A percentile compares a stretch with the other conserved stretches of the same genome.
Conservation (phyloP, 2,329 filamentous ascomycete species). For the Chaetomium olivaceum region DNA sequence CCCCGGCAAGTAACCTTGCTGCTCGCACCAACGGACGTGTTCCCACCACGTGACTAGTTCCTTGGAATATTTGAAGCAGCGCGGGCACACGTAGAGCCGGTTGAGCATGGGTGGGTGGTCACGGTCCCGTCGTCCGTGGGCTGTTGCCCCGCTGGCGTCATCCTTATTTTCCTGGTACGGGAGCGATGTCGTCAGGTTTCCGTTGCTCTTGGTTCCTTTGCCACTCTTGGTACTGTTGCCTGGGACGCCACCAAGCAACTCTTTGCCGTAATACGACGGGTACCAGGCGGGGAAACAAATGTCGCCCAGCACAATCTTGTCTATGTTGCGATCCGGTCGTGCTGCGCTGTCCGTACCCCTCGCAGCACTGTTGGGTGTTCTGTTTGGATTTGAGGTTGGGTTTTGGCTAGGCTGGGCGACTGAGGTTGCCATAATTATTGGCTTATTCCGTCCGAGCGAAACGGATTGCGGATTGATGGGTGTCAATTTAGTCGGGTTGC, state of each 20-base stretch:
- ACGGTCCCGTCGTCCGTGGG: conserved; percentile 33
- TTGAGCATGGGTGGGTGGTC: conserved; percentile 53
- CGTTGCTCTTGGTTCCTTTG: conserved; percentile 21
- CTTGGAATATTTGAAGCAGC: conserved; percentile 89
- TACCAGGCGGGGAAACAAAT: conserved; percentile 89
- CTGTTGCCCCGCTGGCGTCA: conserved; percentile 36
- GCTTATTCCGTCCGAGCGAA: conserved; percentile 30
- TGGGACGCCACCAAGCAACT: conserved; percentile 56
- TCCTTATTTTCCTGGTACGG: conserved; percentile 30
- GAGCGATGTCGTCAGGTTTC: conserved; percentile 5
- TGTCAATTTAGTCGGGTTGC: neutral
- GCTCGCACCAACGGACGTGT: conserved; percentile 60
- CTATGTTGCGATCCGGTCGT: conserved; percentile 71
- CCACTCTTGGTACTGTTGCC: conserved; percentile 33
- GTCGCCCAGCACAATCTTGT: conserved; percentile 82
- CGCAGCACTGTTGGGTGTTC: neutral
- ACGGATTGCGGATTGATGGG: conserved; percentile 26
- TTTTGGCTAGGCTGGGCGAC: conserved; percentile 16
- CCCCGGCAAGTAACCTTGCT: conserved; percentile 58
- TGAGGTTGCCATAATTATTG: conserved; percentile 32
- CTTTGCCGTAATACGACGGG: conserved; percentile 84
- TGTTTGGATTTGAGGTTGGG: conserved; percentile 22
- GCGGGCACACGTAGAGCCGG: conserved; percentile 81
- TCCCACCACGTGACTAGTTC: conserved; percentile 60
- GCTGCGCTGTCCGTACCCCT: conserved; percentile 33